A percentile compares a stretch with the other conserved stretches of the same genome.
phyloP scores from a whole-genome alignment of 1,139 yeast species.

The Hansenula sp. region DNA sequence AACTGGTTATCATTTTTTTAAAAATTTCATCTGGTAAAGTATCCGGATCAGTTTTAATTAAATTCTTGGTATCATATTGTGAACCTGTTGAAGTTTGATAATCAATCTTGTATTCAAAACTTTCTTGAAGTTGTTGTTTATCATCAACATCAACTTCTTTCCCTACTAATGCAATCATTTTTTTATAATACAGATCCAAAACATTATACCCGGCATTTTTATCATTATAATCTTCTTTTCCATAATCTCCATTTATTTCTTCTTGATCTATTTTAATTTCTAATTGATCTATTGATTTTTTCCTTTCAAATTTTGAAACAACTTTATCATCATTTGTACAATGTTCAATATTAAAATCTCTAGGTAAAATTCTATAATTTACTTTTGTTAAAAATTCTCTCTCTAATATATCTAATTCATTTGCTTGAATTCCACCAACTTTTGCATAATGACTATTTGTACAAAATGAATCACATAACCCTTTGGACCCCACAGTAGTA shows the following conservation, averaged over 20 bases:
- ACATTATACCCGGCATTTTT: constrained; percentile 33
- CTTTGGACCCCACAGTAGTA: constrained; percentile 87
- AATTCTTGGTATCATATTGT: background rate
- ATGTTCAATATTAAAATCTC: constrained; percentile 33
- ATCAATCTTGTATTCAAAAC: background rate
- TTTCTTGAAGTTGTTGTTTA: background rate
- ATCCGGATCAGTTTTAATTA: constrained; percentile 11
- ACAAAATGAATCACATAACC: constrained; percentile 90
- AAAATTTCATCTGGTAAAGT: constrained; percentile 5
- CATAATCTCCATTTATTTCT: background rate
- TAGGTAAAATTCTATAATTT: constrained; percentile 70
- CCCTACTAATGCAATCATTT: constrained; percentile 62
- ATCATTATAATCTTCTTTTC: background rate
- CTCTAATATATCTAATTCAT: constrained; percentile 83
- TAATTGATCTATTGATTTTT: constrained; percentile 13
- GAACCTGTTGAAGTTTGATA: background rate
- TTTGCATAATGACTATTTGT: constrained; percentile 92
- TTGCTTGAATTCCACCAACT: constrained; percentile 89
- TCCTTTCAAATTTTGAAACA: constrained; percentile 11
- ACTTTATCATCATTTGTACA: constrained; percentile 24
- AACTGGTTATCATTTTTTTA: background rate
- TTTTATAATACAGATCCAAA: constrained; percentile 54
- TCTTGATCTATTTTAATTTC: constrained; percentile 22
- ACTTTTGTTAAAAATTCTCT: constrained; percentile 81
- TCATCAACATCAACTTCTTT: constrained; percentile 13